Base-by-base conservation (phyloP, 352 stramenopile genomes). In the Phytophthora cajani region DNA sequence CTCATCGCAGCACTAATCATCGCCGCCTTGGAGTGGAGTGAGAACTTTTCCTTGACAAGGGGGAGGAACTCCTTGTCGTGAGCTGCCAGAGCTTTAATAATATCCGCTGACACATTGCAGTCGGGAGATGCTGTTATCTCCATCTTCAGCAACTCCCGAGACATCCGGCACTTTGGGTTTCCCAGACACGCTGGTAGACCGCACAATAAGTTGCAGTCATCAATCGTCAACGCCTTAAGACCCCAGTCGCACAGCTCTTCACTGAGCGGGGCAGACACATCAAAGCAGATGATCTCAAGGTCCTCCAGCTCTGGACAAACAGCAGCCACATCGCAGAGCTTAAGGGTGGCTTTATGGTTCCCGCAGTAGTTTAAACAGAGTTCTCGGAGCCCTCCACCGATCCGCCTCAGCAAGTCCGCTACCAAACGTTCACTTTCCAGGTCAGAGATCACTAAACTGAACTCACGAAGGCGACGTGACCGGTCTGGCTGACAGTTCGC, bases 31-130 rank as follows among this genome's bases (percentile, higher is more conserved):
- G 38, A 44, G 38, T 44, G 38, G 10, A 44, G 38, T 16, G 58
- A 46, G 16, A 64, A 21, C n/a, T 57, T 64, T 21, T 44, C 23
- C 46, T 64, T 64, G 1, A 30, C 19, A 12, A 64, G 9, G 16
- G 19, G 19, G 32, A 64, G 25, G 21, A 27, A 36, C 9, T 55
- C 30, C 17, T 33, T 16, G 23, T 64, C 17, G 27, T 36, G 58
- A 6, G 42, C 27, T 49, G 11, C 12, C 5, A 64, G 27, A 16
- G 44, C 16, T 9, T 30, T 16, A 2, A 55, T 32, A 33, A 10
- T 33, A 33, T 64, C n/a, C 42, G 19, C 19, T 8, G 19, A 6
- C 33, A 19, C 49, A 51, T 17, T 44, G 38, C 14, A 14, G 11
- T 44, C 38, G 11, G 10, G 11, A 44, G 11, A 17, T 17, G 38